These are phyloP conservation scores for Aquilaria sinensis DNA, from an alignment of 345 rosid genomes.

Conservation along the genomic window DNA sequence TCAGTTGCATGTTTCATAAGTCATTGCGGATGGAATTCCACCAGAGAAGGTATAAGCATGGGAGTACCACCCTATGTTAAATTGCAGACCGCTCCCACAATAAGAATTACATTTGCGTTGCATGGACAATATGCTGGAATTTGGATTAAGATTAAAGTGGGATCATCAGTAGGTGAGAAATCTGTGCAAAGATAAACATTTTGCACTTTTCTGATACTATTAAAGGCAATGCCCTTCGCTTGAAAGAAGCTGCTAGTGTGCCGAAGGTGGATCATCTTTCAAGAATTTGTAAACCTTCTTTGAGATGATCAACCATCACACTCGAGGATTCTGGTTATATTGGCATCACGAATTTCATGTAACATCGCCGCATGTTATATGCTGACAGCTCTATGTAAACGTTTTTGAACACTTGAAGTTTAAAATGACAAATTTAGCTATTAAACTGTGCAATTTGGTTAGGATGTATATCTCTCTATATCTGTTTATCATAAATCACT, in stretches of 20 bases:
- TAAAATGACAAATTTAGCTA: too few species aligned
- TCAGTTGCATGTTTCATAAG: conserved; percentile 11
- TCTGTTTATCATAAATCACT: too few species aligned
- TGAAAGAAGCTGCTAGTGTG: background rate
- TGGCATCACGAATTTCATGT: too few species aligned
- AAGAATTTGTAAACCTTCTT: background rate
- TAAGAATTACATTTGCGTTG: conserved; percentile 20
- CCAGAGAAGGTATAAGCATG: too few species aligned
- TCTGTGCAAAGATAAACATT: background rate
- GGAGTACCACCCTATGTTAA: conserved; percentile 30
- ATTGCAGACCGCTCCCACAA: conserved; percentile 21
- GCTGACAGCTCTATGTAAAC: too few species aligned
- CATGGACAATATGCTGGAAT: conserved; percentile 18
- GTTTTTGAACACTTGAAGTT: too few species aligned
- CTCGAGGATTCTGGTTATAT: too few species aligned
- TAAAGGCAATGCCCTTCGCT: background rate
- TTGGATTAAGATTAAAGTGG: conserved; percentile 19
- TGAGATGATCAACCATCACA: background rate
- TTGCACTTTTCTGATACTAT: background rate
- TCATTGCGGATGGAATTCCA: too few species aligned
- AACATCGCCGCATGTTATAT: too few species aligned
- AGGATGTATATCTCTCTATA: too few species aligned
- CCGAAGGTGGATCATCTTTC: background rate
- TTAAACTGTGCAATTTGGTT: too few species aligned
- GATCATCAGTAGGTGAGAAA: conserved; percentile 21